phyloP scores from a whole-genome alignment of 73 alveolate genomes.

The Symbiodinium natans region DNA sequence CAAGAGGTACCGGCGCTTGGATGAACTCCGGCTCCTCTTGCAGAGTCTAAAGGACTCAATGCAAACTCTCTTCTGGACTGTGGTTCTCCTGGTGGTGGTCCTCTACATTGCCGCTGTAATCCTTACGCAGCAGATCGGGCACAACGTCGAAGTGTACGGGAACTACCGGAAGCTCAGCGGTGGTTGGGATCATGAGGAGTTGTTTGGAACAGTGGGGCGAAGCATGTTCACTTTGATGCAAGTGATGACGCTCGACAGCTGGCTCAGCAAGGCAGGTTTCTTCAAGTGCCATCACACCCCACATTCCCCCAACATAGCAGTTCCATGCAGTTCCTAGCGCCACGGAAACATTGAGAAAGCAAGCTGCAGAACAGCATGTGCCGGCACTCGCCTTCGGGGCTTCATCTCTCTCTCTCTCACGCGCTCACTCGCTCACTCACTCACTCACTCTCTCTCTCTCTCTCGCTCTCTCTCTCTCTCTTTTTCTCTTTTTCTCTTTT shows the following conservation, averaged over 20 bases:
- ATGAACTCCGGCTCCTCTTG: slow-evolving; percentile 65
- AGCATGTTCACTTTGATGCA: slow-evolving; percentile 65
- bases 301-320: background rate
- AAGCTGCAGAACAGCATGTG: too few species aligned
- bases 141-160: slow-evolving; percentile 84
- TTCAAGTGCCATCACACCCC: too few species aligned
- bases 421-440: too few species aligned
- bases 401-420: too few species aligned
- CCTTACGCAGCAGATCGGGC: slow-evolving; percentile 83
- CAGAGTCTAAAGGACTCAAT: slow-evolving; percentile 53
- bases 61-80: slow-evolving; percentile 90
- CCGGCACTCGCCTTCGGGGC: too few species aligned
- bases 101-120: slow-evolving; percentile 82
- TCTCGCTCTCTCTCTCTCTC: too few species aligned
- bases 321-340: too few species aligned
- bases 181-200: slow-evolving; percentile 93
- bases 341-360: too few species aligned
- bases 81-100: slow-evolving; percentile 73
- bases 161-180: slow-evolving; percentile 93
- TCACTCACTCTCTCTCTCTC: too few species aligned
- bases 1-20: slow-evolving; percentile 82
- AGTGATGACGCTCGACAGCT: slow-evolving; percentile 90
- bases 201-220: slow-evolving; percentile 82
- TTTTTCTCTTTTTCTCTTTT: too few species aligned
- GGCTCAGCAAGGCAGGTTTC: slow-evolving; percentile 81